Conservation (phyloP, 2,329 filamentous ascomycete species). For the Dendryphion nanum region DNA sequence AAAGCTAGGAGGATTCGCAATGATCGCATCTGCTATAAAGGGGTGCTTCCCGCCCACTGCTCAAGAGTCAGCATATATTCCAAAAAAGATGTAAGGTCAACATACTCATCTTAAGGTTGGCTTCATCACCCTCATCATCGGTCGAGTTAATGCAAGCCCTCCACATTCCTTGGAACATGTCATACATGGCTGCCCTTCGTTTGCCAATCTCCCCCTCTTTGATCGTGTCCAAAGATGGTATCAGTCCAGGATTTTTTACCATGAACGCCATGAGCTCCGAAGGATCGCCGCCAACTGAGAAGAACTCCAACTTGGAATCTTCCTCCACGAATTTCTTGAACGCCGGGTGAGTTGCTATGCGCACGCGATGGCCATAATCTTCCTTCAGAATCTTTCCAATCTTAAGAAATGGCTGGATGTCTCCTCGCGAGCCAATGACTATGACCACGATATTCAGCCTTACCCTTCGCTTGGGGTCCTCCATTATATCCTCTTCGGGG, state of each 20-base stretch:
- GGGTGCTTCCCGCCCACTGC: constrained; percentile 59
- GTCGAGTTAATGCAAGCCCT: constrained; percentile 71
- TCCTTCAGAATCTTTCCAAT: constrained; percentile 72
- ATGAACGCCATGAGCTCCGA: constrained; percentile 84
- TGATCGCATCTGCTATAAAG: constrained; percentile 81
- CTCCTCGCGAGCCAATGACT: constrained; percentile 77
- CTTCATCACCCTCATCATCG: constrained; percentile 63
- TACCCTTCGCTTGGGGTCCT: constrained; percentile 40
- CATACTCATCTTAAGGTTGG: constrained; percentile 59
- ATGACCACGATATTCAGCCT: constrained; percentile 77
- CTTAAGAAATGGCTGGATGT: constrained; percentile 77
- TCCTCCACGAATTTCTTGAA: constrained; percentile 75
- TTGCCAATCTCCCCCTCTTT: constrained; percentile 70
- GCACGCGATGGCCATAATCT: constrained; percentile 69
- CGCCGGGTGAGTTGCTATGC: constrained; percentile 75
- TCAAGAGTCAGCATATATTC: background rate
- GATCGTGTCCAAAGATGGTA: constrained; percentile 71
- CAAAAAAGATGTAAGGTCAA: constrained; percentile 1
- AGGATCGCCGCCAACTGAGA: constrained; percentile 75
- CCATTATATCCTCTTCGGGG: constrained; percentile 36
- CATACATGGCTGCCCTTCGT: constrained; percentile 68
- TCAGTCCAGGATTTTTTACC: constrained; percentile 79
- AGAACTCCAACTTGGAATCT: constrained; percentile 74
- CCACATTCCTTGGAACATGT: constrained; percentile 85
- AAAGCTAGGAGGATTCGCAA: constrained; percentile 77